These are phyloP conservation scores for Draba incana DNA, from an alignment of 345 rosid species.

Conservation along the genomic window DNA sequence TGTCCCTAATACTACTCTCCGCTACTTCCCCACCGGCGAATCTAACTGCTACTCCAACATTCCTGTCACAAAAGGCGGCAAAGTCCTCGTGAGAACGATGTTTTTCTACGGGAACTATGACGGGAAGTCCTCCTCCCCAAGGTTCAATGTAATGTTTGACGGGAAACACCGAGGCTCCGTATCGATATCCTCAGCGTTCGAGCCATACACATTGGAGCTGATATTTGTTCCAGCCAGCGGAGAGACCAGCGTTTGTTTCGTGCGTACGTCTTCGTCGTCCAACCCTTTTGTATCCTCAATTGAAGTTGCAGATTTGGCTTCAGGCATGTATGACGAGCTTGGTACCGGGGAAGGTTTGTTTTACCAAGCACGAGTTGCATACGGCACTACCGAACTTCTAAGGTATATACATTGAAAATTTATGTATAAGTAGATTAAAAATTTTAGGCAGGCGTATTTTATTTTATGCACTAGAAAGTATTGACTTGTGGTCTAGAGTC, in stretches of 20 bases:
- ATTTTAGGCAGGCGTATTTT: too few species aligned
- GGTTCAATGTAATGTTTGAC: slow-evolving; percentile 22
- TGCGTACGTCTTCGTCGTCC: slow-evolving; percentile 25
- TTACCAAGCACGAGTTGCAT: slow-evolving; percentile 14
- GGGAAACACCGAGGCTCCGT: slow-evolving; percentile 29
- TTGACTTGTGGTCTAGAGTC: too few species aligned
- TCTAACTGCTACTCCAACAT: slow-evolving; percentile 39
- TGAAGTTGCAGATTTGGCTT: slow-evolving; percentile 25
- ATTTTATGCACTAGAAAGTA: too few species aligned
- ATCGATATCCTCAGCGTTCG: not conserved
- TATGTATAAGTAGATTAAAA: too few species aligned
- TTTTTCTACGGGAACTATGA: slow-evolving; percentile 40
- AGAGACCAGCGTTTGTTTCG: slow-evolving; percentile 35
- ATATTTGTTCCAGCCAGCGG: slow-evolving; percentile 30
- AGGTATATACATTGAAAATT: slow-evolving; percentile 1
- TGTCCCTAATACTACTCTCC: too few species aligned
- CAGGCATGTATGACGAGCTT: slow-evolving; percentile 31
- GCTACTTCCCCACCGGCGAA: slow-evolving; percentile 32
- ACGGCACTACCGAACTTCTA: not conserved
- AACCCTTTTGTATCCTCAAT: slow-evolving; percentile 43
- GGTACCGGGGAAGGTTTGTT: slow-evolving; percentile 36
- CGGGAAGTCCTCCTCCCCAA: slow-evolving; percentile 16
- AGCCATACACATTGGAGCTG: not conserved
- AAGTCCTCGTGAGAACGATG: slow-evolving; percentile 28
- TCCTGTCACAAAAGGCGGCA: slow-evolving; percentile 31